Evolutionary conservation across 2,329 filamentous ascomycete species (phyloP).

Genomic region (Alternaria rosae): DNA sequence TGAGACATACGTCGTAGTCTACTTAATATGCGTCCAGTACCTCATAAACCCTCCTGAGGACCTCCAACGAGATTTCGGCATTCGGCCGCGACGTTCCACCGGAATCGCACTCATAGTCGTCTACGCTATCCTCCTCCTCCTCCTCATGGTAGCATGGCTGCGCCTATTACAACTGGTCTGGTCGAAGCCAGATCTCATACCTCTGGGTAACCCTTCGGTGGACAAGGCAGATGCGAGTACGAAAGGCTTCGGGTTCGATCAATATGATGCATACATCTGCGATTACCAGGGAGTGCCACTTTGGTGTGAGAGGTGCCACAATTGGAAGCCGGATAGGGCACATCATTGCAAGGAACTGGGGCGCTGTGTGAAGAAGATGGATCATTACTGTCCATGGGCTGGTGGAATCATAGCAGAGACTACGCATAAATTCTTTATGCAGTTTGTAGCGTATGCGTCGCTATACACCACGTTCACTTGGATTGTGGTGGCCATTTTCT

Average conservation of each 20-base stretch:
- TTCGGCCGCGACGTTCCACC: conserved; percentile 58
- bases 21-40: conserved; percentile 69
- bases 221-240: conserved; percentile 39
- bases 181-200: conserved; percentile 75
- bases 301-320: conserved; percentile 84
- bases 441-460: conserved; percentile 79
- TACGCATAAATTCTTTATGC: conserved; percentile 89
- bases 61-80: conserved; percentile 24
- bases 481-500: conserved; percentile 68
- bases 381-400: conserved; percentile 97
- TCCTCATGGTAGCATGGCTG: conserved; percentile 72
- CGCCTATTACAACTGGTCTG: conserved; percentile 74
- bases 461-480: conserved; percentile 72
- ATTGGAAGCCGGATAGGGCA: conserved; percentile 86
- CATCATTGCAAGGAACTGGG: conserved; percentile 86
- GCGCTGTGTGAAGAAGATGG: conserved; percentile 87
- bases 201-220: conserved; percentile 58
- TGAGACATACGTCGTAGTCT: conserved; percentile 74
- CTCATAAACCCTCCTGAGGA: conserved; percentile 62
- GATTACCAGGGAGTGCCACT: conserved; percentile 79
- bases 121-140: conserved; percentile 74
- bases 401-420: conserved; percentile 89
- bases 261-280: conserved; percentile 83
- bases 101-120: conserved; percentile 75
- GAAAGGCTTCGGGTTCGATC: conserved; percentile 77